Evolutionary conservation across 208 protist species (phyloP).

Genomic region (Trypanosoma melophagium): DNA sequence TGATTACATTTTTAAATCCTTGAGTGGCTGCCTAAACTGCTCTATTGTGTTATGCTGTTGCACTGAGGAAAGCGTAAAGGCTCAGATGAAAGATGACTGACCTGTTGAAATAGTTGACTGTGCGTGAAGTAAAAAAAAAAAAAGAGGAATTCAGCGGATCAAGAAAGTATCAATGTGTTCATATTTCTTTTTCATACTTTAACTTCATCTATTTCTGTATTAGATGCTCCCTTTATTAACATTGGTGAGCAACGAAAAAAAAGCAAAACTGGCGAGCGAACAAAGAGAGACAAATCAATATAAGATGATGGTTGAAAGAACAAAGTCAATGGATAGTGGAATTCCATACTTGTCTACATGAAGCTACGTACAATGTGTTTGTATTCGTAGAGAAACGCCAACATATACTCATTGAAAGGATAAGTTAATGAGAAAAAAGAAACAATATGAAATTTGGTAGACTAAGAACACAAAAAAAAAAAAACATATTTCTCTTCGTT

Average conservation of each 20-base stretch:
- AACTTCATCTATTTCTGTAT: background rate
- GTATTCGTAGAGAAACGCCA: slow-evolving; percentile 4
- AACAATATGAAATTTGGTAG: background rate
- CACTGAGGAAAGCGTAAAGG: no score
- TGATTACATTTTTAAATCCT: no score
- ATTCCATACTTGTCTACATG: no score
- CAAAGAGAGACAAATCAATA: background rate
- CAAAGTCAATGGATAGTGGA: background rate
- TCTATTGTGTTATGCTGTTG: no score
- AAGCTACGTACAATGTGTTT: background rate
- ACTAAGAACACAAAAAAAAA: slow-evolving; percentile 14
- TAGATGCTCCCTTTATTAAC: background rate
- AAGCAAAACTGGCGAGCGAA: background rate
- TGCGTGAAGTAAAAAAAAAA: slow-evolving; percentile 3
- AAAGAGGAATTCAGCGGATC: background rate
- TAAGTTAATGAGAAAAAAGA: background rate
- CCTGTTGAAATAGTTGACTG: no score
- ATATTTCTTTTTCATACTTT: slow-evolving; percentile 6
- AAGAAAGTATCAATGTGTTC: background rate
- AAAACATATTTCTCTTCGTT: background rate
- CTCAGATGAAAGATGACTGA: no score
- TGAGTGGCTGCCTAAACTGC: no score
- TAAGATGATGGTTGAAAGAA: background rate
- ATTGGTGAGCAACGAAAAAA: slow-evolving; percentile 1
- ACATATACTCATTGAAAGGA: no score